Conservation (phyloP, 1,284 basidiomycete genomes). For the Hemileia vastatrix region DNA sequence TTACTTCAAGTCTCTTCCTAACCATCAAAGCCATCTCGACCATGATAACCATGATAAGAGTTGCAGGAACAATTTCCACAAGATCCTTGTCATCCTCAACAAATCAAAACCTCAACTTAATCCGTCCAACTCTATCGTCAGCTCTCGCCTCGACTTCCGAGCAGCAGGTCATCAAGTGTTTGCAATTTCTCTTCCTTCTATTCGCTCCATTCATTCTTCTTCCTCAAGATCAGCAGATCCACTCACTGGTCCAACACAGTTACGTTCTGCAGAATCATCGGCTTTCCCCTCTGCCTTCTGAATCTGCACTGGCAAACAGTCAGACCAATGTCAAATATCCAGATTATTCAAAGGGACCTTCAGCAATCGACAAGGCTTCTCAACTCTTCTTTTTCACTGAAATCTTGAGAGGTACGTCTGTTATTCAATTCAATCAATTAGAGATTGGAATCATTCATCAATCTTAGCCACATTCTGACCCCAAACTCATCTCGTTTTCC, state of each 20-base stretch:
- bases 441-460: constrained; percentile 1
- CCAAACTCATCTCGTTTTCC: constrained; percentile 8
- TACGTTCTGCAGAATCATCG: too few species aligned
- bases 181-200: too few species aligned
- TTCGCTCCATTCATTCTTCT: too few species aligned
- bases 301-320: too few species aligned
- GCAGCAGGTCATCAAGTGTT: background rate
- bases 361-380: constrained; percentile 86
- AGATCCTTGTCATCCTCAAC: background rate
- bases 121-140: background rate
- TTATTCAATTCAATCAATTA: background rate
- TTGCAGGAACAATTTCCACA: background rate
- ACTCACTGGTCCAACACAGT: too few species aligned
- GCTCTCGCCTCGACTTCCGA: background rate
- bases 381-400: constrained; percentile 98
- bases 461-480: background rate
- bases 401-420: constrained; percentile 70
- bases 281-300: too few species aligned
- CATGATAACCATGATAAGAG: background rate
- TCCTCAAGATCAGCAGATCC: too few species aligned
- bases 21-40: too few species aligned
- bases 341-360: constrained; percentile 57
- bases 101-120: background rate
- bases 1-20: too few species aligned
- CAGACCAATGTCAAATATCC: too few species aligned